A percentile compares a stretch with the other conserved stretches of the same genome.
phyloP scores from a whole-genome alignment of 75 land plant genomes.

The Ceratopteris richardii region DNA sequence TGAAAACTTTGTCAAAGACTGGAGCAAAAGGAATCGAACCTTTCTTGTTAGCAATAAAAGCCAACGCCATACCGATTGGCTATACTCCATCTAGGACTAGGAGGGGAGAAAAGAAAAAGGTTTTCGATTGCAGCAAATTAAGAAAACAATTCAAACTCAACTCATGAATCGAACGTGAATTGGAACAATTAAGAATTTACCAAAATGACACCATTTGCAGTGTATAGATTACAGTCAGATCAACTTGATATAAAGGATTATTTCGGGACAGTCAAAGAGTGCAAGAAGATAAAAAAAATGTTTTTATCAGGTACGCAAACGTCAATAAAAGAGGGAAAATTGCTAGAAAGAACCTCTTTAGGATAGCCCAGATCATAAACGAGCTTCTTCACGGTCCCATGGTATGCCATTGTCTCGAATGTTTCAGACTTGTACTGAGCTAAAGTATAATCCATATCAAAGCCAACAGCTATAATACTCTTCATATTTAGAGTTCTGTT shows the following conservation, averaged over 20 bases:
- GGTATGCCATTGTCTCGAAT: slow-evolving; percentile 87
- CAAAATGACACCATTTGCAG: no score
- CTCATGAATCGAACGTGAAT: no score
- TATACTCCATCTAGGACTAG: slow-evolving; percentile 4
- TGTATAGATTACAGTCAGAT: no score
- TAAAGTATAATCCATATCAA: slow-evolving; percentile 98
- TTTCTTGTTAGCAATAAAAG: neutral
- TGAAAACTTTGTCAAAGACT: neutral
- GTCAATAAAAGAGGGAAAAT: slow-evolving; percentile 5
- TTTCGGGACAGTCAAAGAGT: no score
- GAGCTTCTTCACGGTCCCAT: slow-evolving; percentile 75
- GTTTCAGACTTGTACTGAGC: slow-evolving; percentile 97
- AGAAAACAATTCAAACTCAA: no score
- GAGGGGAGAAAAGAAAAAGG: neutral
- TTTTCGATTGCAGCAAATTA: neutral
- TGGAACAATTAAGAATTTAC: no score
- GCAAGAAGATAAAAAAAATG: no score
- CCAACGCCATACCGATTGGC: slow-evolving; percentile 3
- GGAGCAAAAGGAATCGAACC: slow-evolving; percentile 6
- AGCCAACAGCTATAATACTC: slow-evolving; percentile 87
- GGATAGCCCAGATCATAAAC: slow-evolving; percentile 85
- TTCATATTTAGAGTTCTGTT: slow-evolving; percentile 94
- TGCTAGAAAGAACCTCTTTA: slow-evolving; percentile 45
- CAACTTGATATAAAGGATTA: no score
- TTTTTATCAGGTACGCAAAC: no score